These are phyloP conservation scores for Saccharomycopsis schoenii DNA, from an alignment of 805 yeast species.

Conservation along the genomic window DNA sequence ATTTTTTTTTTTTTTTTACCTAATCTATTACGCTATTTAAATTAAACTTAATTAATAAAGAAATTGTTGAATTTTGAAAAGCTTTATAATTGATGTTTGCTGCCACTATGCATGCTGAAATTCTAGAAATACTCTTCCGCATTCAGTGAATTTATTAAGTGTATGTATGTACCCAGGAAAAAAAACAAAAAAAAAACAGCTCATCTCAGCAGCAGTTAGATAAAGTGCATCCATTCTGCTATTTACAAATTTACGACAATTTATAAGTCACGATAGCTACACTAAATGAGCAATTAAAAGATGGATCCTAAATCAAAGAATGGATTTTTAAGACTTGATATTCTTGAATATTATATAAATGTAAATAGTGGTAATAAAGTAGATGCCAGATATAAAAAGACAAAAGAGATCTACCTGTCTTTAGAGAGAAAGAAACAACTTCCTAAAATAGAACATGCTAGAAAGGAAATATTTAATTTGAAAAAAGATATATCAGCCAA, in stretches of 20 bases:
- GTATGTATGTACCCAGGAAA: not conserved
- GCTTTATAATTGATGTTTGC: not conserved
- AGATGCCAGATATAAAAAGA: constrained; percentile 9
- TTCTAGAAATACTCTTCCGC: not conserved
- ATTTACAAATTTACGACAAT: not conserved
- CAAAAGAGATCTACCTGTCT: constrained; percentile 30
- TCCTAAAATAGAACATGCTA: constrained; percentile 34
- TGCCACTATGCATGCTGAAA: too few species aligned
- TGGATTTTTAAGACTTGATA: constrained; percentile 33
- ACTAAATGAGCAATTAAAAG: not conserved
- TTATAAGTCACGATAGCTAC: not conserved
- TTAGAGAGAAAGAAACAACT: constrained; percentile 35
- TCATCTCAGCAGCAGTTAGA: not conserved
- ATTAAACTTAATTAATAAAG: too few species aligned
- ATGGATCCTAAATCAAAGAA: constrained; percentile 1
- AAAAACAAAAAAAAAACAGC: not conserved
- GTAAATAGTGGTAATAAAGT: not conserved
- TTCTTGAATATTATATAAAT: constrained; percentile 35
- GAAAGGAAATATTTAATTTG: constrained; percentile 36
- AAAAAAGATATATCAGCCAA: constrained; percentile 37
- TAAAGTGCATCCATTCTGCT: too few species aligned
- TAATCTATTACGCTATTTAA: too few species aligned
- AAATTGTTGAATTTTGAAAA: not conserved
- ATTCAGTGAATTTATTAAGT: not conserved
- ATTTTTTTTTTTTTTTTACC: too few species aligned